Percentiles rank a stretch among this genome's conserved stretches.
Evolutionary conservation across 73 alveolate genomes (phyloP).

Genomic region (Strombidium stylifer): DNA sequence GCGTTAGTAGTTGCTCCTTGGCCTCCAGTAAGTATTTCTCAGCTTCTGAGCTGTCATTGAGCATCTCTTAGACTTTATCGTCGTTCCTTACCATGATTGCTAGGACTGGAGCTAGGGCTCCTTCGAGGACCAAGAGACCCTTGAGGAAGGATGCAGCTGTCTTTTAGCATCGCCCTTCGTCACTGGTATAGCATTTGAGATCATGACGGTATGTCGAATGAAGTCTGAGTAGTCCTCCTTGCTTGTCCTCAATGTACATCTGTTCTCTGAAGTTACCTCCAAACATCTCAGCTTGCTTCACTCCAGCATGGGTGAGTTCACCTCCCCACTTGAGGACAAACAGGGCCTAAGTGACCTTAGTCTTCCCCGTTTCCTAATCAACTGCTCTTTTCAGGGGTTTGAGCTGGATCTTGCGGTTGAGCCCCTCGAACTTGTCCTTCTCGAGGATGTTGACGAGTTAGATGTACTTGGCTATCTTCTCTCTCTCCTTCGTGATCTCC

Average conservation of each 20-base stretch:
- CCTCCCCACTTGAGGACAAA: constrained; percentile 96
- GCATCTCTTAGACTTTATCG: constrained; percentile 67
- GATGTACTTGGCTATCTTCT: constrained; percentile 79
- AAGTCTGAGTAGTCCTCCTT: constrained; percentile 87
- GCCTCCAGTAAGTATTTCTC: constrained; percentile 62
- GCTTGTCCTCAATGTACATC: constrained; percentile 81
- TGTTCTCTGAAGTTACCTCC: constrained; percentile 83
- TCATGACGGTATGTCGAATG: constrained; percentile 96
- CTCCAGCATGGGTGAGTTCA: constrained; percentile 93
- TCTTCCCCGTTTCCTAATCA: constrained; percentile 40
- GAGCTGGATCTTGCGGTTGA: constrained; percentile 68
- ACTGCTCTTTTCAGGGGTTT: constrained; percentile 54
- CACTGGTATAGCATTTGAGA: constrained; percentile 92
- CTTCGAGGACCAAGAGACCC: constrained; percentile 90
- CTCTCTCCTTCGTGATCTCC: constrained; percentile 76
- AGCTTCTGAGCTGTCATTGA: constrained; percentile 70
- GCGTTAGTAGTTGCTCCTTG: constrained; percentile 61
- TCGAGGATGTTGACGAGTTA: constrained; percentile 88
- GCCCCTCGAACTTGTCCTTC: constrained; percentile 75
- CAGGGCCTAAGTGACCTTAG: constrained; percentile 66
- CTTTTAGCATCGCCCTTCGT: constrained; percentile 96
- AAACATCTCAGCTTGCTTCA: constrained; percentile 79
- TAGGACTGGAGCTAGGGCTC: constrained; percentile 88
- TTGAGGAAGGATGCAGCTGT: constrained; percentile 96
- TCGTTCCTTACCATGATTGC: constrained; percentile 89